These are phyloP conservation scores for Aspergillus bombycis DNA, from an alignment of 2,329 filamentous ascomycete species.

Conservation along the genomic window DNA sequence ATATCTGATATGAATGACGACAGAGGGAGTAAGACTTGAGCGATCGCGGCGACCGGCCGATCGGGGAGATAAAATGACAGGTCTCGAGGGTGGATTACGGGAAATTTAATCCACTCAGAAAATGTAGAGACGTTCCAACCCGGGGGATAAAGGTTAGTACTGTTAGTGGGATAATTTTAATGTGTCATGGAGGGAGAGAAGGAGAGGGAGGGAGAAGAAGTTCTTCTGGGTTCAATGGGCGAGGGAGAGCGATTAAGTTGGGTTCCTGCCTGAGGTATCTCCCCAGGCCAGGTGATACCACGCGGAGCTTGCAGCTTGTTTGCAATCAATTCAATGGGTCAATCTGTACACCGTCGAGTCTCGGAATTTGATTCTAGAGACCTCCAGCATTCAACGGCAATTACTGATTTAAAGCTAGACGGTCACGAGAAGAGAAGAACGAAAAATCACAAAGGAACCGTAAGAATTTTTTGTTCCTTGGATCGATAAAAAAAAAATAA, in stretches of 20 bases:
- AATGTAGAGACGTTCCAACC: neutral
- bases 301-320: neutral
- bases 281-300: neutral
- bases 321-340: neutral
- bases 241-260: neutral
- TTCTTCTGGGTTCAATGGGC: neutral
- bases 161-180: neutral
- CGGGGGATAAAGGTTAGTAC: neutral
- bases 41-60: neutral
- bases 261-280: neutral
- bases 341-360: neutral
- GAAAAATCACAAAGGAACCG: neutral
- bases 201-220: neutral
- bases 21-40: neutral
- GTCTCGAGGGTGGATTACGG: neutral
- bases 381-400: neutral
- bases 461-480: neutral
- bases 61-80: neutral
- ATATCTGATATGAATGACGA: slow-evolving; percentile 7
- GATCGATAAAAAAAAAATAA: neutral
- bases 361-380: neutral
- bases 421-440: neutral
- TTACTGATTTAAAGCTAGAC: neutral
- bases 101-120: neutral
- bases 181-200: neutral